phyloP scores from a whole-genome alignment of 1,284 basidiomycete genomes.

The Ceratobasidium sp. region DNA sequence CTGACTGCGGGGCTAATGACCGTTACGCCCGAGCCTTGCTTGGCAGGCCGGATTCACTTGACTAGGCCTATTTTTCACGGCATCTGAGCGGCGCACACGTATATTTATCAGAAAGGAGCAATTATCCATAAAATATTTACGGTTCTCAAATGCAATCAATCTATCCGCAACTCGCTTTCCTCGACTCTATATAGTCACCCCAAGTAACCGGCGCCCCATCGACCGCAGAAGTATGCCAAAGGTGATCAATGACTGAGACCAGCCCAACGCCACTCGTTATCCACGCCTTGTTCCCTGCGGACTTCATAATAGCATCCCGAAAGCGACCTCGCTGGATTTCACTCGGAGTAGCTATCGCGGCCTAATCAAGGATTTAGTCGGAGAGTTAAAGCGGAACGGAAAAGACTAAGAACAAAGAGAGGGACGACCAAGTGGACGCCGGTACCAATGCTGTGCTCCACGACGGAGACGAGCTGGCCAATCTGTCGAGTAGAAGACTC shows the following conservation, averaged over 20 bases:
- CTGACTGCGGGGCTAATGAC: too few relatives aligned
- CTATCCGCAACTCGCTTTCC: constrained; percentile 1
- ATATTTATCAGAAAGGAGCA: too few relatives aligned
- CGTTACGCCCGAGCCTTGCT: too few relatives aligned
- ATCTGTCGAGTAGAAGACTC: constrained; percentile 19
- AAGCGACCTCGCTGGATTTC: not conserved
- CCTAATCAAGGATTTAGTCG: not conserved
- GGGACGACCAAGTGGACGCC: not conserved
- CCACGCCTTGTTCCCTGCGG: not conserved
- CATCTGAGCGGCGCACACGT: too few relatives aligned
- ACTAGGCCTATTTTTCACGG: too few relatives aligned
- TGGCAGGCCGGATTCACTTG: too few relatives aligned
- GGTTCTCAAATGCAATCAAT: not conserved
- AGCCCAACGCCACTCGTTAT: constrained; percentile 1
- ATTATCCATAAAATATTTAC: too few relatives aligned
- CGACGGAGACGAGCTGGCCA: not conserved
- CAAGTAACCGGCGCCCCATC: constrained; percentile 21
- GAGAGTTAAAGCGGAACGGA: not conserved
- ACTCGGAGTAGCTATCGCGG: not conserved
- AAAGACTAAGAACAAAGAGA: not conserved
- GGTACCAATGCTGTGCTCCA: too few relatives aligned
- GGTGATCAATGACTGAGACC: constrained; percentile 8
- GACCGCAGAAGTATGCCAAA: constrained; percentile 21
- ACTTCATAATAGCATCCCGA: not conserved
- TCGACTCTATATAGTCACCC: constrained; percentile 38